phyloP scores from a whole-genome alignment of 257 asterid species.

The Henckelia pumila region DNA sequence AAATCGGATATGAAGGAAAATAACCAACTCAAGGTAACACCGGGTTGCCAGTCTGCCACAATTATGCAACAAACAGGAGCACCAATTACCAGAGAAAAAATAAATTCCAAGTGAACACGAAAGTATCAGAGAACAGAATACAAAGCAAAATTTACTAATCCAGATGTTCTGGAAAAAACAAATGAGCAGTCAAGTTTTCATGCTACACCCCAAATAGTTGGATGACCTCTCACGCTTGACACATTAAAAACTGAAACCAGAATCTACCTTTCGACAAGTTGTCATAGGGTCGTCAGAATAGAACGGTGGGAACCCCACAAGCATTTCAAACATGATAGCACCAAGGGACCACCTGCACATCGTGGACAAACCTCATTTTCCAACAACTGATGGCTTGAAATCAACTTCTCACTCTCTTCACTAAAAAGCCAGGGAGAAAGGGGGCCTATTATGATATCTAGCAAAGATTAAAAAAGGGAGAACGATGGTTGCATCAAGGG shows the following conservation, averaged over 20 bases:
- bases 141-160: neutral
- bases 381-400: constrained; percentile 7
- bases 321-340: constrained; percentile 52
- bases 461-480: neutral
- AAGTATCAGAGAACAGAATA: neutral
- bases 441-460: no score
- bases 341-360: constrained; percentile 47
- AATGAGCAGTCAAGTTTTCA: neutral
- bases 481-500: neutral
- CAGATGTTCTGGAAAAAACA: neutral
- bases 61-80: neutral
- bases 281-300: constrained; percentile 47
- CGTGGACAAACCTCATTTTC: constrained; percentile 9
- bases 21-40: neutral
- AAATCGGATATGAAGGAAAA: neutral
- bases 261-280: constrained; percentile 40
- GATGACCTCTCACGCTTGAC: neutral
- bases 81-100: neutral
- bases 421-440: constrained; percentile 1
- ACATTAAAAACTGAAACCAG: constrained; percentile 12
- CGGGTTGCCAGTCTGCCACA: neutral
- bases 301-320: constrained; percentile 48
- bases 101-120: neutral
- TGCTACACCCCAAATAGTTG: neutral
- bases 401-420: constrained; percentile 15